Conservation (phyloP, 805 yeast genomes). For the Candida dajiaensis region DNA sequence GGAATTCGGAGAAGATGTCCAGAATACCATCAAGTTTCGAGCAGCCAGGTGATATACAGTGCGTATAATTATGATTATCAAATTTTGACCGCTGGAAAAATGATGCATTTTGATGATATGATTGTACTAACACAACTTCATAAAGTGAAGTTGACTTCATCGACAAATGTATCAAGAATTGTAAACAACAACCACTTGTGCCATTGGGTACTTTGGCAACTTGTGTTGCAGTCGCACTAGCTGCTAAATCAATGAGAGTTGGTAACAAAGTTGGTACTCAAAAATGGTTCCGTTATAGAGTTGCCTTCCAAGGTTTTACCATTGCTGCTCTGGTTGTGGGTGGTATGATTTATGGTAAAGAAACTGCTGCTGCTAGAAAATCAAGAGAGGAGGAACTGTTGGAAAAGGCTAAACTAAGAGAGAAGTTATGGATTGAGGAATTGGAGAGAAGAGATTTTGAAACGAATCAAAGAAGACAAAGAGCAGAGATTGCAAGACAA, state of each 20-base stretch:
- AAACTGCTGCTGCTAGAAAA: slow-evolving; percentile 37
- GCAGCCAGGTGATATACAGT: slow-evolving; percentile 21
- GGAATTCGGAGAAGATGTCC: too few relatives aligned
- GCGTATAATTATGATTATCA: slow-evolving; percentile 1
- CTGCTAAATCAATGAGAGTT: slow-evolving; percentile 65
- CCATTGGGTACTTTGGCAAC: slow-evolving; percentile 80
- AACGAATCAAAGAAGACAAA: slow-evolving; percentile 57
- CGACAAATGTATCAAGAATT: slow-evolving; percentile 53
- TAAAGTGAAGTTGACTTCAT: slow-evolving; percentile 38
- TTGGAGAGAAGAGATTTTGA: slow-evolving; percentile 80
- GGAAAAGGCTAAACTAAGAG: slow-evolving; percentile 82
- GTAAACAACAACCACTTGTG: slow-evolving; percentile 84
- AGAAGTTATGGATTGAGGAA: slow-evolving; percentile 82
- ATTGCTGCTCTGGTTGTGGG: slow-evolving; percentile 79
- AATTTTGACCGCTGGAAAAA: too few relatives aligned
- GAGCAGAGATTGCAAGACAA: slow-evolving; percentile 57
- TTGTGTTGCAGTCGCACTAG: slow-evolving; percentile 71
- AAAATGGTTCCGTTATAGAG: slow-evolving; percentile 85
- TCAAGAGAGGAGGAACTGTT: slow-evolving; percentile 59
- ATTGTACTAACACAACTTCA: neutral
- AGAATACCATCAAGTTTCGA: slow-evolving; percentile 32
- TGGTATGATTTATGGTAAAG: slow-evolving; percentile 59
- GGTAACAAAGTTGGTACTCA: slow-evolving; percentile 78
- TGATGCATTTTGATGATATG: neutral
- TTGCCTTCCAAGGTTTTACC: slow-evolving; percentile 79